A percentile compares a stretch with the other conserved stretches of the same genome.
Conservation (phyloP, 1,139 yeast genomes). For the Suhomyces guaymorum region DNA sequence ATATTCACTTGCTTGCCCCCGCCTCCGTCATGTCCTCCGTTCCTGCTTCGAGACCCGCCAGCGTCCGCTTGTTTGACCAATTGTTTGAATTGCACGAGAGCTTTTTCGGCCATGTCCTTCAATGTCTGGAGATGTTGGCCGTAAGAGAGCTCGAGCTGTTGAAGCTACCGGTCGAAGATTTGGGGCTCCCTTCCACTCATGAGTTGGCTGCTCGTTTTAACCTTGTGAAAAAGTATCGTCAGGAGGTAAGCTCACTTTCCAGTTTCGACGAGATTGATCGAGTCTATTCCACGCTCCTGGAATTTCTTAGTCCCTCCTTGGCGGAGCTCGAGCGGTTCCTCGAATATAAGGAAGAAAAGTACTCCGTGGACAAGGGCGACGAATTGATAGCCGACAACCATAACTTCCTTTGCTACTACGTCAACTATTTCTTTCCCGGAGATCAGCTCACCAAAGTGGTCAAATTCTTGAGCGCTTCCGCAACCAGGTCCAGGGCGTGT, state of each 20-base stretch:
- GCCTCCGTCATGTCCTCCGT: slow-evolving; percentile 1
- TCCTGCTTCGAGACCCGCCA: slow-evolving; percentile 2
- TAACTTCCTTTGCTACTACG: slow-evolving; percentile 11
- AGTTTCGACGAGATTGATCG: slow-evolving; percentile 10
- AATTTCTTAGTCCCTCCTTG: slow-evolving; percentile 12
- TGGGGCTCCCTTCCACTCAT: slow-evolving; percentile 8
- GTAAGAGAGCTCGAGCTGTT: slow-evolving; percentile 10
- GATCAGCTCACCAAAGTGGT: slow-evolving; percentile 4
- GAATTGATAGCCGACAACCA: slow-evolving; percentile 3
- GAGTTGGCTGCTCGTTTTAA: slow-evolving; percentile 12
- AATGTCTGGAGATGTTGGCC: slow-evolving; percentile 11
- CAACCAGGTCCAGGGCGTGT: no score
- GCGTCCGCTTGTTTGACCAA: slow-evolving; percentile 13
- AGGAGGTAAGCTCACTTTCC: slow-evolving; percentile 8
- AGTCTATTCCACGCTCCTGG: slow-evolving; percentile 14
- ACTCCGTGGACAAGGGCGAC: slow-evolving; percentile 1
- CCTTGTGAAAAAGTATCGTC: slow-evolving; percentile 14
- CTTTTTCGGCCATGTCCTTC: slow-evolving; percentile 13
- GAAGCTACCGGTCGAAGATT: slow-evolving; percentile 5
- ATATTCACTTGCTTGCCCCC: not conserved
- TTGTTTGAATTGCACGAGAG: slow-evolving; percentile 12
- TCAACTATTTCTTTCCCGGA: slow-evolving; percentile 13
- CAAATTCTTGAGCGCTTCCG: no score
- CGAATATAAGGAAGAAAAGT: not conserved
- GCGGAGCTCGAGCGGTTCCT: slow-evolving; percentile 1